Evolutionary conservation across 1,139 yeast genomes (phyloP), one percentile per base, ranked within the genome.

Genomic region (Meyerozyma sp.): DNA sequence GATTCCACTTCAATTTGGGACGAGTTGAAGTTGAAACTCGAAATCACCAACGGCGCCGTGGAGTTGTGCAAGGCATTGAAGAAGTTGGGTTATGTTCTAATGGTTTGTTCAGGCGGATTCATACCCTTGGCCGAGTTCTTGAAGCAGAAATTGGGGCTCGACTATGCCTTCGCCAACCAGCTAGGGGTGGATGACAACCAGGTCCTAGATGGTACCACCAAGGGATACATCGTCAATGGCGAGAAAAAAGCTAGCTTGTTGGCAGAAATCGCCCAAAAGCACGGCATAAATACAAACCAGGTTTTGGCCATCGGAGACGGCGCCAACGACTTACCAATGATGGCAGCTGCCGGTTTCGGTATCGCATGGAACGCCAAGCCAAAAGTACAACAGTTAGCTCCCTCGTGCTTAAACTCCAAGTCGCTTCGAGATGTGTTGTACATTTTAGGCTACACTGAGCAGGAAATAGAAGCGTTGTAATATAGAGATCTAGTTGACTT

Each of bases 321-420:
- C 28, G 96, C 98, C 23, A 94, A 94, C 57, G 99, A 94, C 64
- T 71, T 94, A 59, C 79, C 79, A 37, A 95, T 95, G 91, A 93
- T 94, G 98, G 77, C 73, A 3, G 80, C 68, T 16, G 97, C 96
- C 2, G 98, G 98, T 0, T 87, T 82, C 61, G 98, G 98, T 16
- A 75, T 94, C 46, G 98, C 98, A 0, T 94, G 96, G 94, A 86
- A 90, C 60, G 98, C 98, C 14, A 94, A 94, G 62, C 97, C 98
- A 28, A 81, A 75, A 49, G 98, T 94, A 4, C 97, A 89, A 61
- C 56, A 64, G 46, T 66, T 69, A 53, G 98, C 98, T 0, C 97
- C 97, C 9, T 73, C 88, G 39, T 75, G 87, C 50, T 72, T 94
- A 54, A 93, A 93, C 61, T 74, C 91, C 0, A 70, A 75, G 25